Evolutionary conservation across 2,329 filamentous ascomycete species (phyloP).

Genomic region (Apiospora kogelbergensis): DNA sequence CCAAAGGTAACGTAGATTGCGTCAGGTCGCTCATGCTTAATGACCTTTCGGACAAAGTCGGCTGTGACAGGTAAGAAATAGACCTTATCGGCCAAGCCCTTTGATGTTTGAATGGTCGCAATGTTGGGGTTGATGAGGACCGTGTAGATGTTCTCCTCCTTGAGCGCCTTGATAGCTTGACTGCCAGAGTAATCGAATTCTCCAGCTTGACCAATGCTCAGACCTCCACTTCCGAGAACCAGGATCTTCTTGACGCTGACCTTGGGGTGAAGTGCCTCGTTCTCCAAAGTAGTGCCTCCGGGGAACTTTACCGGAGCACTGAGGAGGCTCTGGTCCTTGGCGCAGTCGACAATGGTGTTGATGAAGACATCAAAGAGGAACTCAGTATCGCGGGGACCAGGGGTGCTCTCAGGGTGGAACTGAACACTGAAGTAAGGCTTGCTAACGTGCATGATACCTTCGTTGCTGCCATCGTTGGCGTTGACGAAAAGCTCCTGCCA

Average conservation of each 20-base stretch:
- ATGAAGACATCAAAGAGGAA: slow-evolving; percentile 98
- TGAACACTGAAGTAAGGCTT: slow-evolving; percentile 99
- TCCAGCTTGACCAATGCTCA: slow-evolving; percentile 96
- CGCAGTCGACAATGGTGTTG: slow-evolving; percentile 72
- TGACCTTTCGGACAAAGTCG: slow-evolving; percentile 97
- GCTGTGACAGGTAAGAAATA: slow-evolving; percentile 97
- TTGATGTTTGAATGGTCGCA: slow-evolving; percentile 97
- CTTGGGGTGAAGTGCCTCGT: slow-evolving; percentile 71
- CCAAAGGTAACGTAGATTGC: slow-evolving; percentile 98
- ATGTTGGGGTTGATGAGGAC: slow-evolving; percentile 99
- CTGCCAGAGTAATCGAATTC: slow-evolving; percentile 99
- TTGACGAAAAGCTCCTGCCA: slow-evolving; percentile 98
- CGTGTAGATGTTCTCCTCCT: slow-evolving; percentile 97
- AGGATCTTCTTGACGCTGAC: slow-evolving; percentile 93
- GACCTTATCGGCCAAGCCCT: slow-evolving; percentile 96
- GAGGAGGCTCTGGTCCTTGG: slow-evolving; percentile 66
- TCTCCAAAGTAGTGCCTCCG: slow-evolving; percentile 78
- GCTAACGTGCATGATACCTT: slow-evolving; percentile 85
- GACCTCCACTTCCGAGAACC: slow-evolving; percentile 88
- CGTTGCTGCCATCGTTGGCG: slow-evolving; percentile 96
- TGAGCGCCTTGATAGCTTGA: slow-evolving; percentile 97
- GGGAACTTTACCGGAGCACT: slow-evolving; percentile 80
- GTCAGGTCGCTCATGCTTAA: slow-evolving; percentile 90
- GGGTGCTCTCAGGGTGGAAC: slow-evolving; percentile 97
- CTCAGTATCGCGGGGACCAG: slow-evolving; percentile 92